phyloP scores from a whole-genome alignment of 805 yeast genomes.

The Ogataea pilisensis region DNA sequence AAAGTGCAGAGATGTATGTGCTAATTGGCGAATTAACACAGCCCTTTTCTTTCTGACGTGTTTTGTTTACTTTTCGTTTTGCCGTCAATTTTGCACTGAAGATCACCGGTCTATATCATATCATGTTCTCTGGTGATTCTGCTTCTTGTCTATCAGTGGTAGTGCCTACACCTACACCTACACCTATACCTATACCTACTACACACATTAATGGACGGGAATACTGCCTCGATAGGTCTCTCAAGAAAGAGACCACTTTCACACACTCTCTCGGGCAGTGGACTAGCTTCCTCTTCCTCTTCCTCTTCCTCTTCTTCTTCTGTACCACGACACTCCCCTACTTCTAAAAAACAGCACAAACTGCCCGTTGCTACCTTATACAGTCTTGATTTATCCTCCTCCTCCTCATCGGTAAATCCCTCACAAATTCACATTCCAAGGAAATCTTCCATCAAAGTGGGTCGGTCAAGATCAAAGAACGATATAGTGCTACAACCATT shows the following conservation, averaged over 20 bases:
- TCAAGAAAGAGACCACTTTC: slow-evolving; percentile 15
- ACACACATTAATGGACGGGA: slow-evolving; percentile 3
- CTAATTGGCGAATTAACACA: too few species aligned
- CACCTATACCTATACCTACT: too few species aligned
- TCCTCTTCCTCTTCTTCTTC: background rate
- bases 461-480: slow-evolving; percentile 38
- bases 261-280: background rate
- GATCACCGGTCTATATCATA: too few species aligned
- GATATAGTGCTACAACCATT: slow-evolving; percentile 41
- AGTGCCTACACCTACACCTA: too few species aligned
- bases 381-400: slow-evolving; percentile 12
- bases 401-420: background rate
- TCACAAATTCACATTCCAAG: slow-evolving; percentile 11
- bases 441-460: slow-evolving; percentile 18
- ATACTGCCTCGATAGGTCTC: slow-evolving; percentile 7
- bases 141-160: too few species aligned
- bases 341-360: slow-evolving; percentile 1
- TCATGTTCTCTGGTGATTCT: too few species aligned
- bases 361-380: slow-evolving; percentile 10
- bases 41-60: too few species aligned
- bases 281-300: too few species aligned
- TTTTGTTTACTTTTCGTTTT: too few species aligned
- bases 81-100: too few species aligned
- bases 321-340: background rate
- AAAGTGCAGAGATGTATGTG: too few species aligned